These are phyloP conservation scores for Aspergillus taichungensis DNA, from an alignment of 495 filamentous ascomycete species.

Conservation along the genomic window DNA sequence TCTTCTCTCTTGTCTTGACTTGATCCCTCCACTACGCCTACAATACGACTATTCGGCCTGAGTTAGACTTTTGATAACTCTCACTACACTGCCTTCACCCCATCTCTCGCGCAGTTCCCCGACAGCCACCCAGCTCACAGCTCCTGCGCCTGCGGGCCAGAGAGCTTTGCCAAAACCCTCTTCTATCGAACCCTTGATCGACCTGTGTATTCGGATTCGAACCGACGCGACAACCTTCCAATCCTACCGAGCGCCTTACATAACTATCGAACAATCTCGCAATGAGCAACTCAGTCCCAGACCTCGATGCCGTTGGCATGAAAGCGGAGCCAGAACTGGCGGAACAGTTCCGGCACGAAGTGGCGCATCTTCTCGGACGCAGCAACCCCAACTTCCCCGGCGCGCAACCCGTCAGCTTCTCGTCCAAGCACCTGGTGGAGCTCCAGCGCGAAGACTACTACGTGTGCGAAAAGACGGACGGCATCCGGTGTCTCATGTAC, in stretches of 20 bases:
- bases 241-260: neutral
- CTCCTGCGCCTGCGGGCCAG: slow-evolving; percentile 14
- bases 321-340: slow-evolving; percentile 51
- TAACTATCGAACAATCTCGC: neutral
- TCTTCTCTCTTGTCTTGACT: too few relatives aligned
- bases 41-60: too few relatives aligned
- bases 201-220: neutral
- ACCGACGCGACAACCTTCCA: neutral
- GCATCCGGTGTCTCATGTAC: slow-evolving; percentile 89
- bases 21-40: too few relatives aligned
- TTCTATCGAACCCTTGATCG: neutral
- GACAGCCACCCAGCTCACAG: slow-evolving; percentile 1
- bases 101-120: neutral
- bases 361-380: slow-evolving; percentile 66
- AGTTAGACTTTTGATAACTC: too few relatives aligned
- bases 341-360: slow-evolving; percentile 56
- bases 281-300: slow-evolving; percentile 40
- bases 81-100: too few relatives aligned
- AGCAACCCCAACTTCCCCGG: slow-evolving; percentile 67
- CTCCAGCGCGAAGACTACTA: slow-evolving; percentile 80
- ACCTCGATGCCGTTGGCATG: slow-evolving; percentile 46
- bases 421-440: slow-evolving; percentile 65
- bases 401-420: slow-evolving; percentile 90
- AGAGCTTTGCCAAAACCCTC: slow-evolving; percentile 6
- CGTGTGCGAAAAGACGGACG: slow-evolving; percentile 97